A percentile compares a stretch with the other conserved stretches of the same genome.
These are phyloP conservation scores for Pseudopyricularia javanii DNA, from an alignment of 2,329 filamentous ascomycete species.

Conservation along the genomic window DNA sequence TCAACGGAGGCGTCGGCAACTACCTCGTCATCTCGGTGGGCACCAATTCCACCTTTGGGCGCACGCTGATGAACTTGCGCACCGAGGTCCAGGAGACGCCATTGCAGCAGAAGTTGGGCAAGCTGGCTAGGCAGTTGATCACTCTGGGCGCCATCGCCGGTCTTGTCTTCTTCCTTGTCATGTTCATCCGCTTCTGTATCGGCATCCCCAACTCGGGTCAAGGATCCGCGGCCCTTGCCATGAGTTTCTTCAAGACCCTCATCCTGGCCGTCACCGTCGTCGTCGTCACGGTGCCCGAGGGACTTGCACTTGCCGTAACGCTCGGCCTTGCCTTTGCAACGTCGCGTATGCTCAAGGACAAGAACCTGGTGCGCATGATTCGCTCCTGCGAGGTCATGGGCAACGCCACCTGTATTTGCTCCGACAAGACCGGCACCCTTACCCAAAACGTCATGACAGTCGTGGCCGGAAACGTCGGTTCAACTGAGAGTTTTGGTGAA, in stretches of 20 bases:
- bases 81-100: slow-evolving; percentile 39
- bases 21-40: slow-evolving; percentile 45
- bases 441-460: slow-evolving; percentile 54
- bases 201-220: slow-evolving; percentile 38
- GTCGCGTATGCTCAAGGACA: slow-evolving; percentile 55
- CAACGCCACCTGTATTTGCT: slow-evolving; percentile 44
- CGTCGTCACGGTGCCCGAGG: slow-evolving; percentile 55
- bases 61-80: slow-evolving; percentile 41
- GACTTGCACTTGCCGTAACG: slow-evolving; percentile 53
- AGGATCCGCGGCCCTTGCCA: slow-evolving; percentile 41
- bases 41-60: slow-evolving; percentile 39
- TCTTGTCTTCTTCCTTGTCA: slow-evolving; percentile 61
- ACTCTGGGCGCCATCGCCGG: slow-evolving; percentile 51
- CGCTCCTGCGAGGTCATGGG: slow-evolving; percentile 62
- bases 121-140: slow-evolving; percentile 28
- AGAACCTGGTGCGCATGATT: slow-evolving; percentile 55
- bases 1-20: slow-evolving; percentile 39
- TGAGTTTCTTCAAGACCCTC: slow-evolving; percentile 47
- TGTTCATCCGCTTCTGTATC: slow-evolving; percentile 67
- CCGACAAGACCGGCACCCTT: slow-evolving; percentile 54
- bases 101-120: slow-evolving; percentile 38
- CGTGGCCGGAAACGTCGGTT: slow-evolving; percentile 41
- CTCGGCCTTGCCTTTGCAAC: slow-evolving; percentile 56
- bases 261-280: slow-evolving; percentile 55
- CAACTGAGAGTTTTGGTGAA: slow-evolving; percentile 2